A percentile compares a stretch with the other conserved stretches of the same genome.
These are phyloP conservation scores for Skeletonema marinoi DNA, from an alignment of 108 stramenopile species.

Conservation along the genomic window DNA sequence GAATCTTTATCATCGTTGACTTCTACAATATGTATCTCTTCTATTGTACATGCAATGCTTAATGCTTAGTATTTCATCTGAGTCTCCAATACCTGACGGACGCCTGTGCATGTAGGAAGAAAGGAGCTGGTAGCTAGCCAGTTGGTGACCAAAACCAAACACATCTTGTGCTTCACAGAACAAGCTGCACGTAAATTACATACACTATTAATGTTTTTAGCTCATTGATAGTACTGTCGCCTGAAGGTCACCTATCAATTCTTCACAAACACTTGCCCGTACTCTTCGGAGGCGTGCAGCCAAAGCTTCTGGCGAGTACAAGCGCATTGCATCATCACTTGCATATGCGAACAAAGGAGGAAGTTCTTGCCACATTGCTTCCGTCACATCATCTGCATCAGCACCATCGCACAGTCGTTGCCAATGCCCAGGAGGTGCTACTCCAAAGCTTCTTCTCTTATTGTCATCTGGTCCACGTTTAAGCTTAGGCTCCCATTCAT, in stretches of 20 bases:
- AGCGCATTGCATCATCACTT: not conserved
- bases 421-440: conserved; percentile 7
- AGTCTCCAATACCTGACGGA: no score
- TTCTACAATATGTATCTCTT: no score
- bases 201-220: not conserved
- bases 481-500: conserved; percentile 1
- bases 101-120: no score
- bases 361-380: conserved; percentile 9
- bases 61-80: no score
- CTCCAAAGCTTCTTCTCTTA: not conserved
- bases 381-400: conserved; percentile 6
- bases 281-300: not conserved
- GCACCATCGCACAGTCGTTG: conserved; percentile 4
- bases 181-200: no score
- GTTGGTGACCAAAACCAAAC: no score
- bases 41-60: no score
- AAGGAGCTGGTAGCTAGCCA: no score
- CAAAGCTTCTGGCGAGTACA: not conserved
- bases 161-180: no score
- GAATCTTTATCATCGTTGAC: not conserved
- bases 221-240: conserved; percentile 4
- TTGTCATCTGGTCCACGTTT: conserved; percentile 5
- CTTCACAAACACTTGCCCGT: not conserved
- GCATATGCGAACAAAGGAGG: not conserved
- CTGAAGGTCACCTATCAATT: conserved; percentile 7